Evolutionary conservation across 2,329 filamentous ascomycete species (phyloP).

Genomic region (Colletotrichum sidae): DNA sequence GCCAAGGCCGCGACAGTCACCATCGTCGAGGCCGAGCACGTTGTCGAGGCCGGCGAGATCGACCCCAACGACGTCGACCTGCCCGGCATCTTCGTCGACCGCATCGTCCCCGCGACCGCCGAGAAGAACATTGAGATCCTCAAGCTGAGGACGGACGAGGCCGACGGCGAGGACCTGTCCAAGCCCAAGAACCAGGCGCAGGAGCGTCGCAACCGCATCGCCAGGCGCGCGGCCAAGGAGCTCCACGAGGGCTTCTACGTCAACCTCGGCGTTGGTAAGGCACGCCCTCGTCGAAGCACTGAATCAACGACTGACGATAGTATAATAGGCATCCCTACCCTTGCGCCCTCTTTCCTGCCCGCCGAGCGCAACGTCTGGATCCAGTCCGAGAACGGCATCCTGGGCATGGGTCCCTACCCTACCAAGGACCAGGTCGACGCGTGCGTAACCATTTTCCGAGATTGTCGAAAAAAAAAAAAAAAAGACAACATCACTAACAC

Average conservation of each 20-base stretch:
- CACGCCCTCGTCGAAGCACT: no score
- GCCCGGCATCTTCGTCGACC: conserved; percentile 85
- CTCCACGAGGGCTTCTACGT: conserved; percentile 84
- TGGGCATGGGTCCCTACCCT: conserved; percentile 87
- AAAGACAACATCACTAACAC: background rate
- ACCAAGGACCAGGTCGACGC: conserved; percentile 77
- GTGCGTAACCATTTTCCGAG: conserved; percentile 42
- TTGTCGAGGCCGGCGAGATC: conserved; percentile 80
- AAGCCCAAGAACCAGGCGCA: conserved; percentile 59
- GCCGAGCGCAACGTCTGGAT: conserved; percentile 79
- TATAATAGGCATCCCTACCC: conserved; percentile 76
- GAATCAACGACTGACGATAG: no score
- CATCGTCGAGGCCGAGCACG: conserved; percentile 88
- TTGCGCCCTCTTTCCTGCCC: conserved; percentile 83
- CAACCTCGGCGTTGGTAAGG: conserved; percentile 74
- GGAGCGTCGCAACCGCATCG: conserved; percentile 76
- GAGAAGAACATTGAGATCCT: conserved; percentile 79
- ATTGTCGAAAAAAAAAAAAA: no score
- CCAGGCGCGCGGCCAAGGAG: conserved; percentile 81
- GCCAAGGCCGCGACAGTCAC: conserved; percentile 82
- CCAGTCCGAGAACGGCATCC: conserved; percentile 87
- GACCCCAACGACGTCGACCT: conserved; percentile 81
- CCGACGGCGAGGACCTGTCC: conserved; percentile 43
- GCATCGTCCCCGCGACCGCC: conserved; percentile 79
- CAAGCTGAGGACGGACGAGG: conserved; percentile 64